Conservation (phyloP, 495 filamentous ascomycete genomes). For the Aspergillus sparsus region DNA sequence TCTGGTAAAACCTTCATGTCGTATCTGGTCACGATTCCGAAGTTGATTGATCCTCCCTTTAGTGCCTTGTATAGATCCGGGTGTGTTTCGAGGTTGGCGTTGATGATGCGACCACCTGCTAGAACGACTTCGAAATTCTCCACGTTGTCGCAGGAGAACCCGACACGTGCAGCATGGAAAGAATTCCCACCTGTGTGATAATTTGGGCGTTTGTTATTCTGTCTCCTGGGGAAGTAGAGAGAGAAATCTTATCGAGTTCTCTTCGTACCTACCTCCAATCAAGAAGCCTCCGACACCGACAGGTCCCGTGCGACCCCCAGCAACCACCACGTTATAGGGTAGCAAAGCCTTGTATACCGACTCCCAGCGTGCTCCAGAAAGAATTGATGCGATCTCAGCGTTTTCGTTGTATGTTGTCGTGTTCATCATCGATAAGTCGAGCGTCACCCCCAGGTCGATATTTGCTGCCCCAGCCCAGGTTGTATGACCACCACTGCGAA, state of each 20-base stretch:
- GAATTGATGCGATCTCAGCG: conserved; percentile 39
- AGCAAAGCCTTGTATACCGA: conserved; percentile 45
- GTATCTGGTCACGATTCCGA: conserved; percentile 55
- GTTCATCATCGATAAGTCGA: conserved; percentile 53
- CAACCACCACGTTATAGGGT: conserved; percentile 31
- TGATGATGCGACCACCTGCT: conserved; percentile 47
- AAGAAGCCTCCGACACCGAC: conserved; percentile 48
- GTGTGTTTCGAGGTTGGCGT: conserved; percentile 44
- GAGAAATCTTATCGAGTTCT: too few relatives aligned
- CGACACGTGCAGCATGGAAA: conserved; percentile 42
- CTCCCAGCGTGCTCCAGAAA: conserved; percentile 47
- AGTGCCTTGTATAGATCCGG: conserved; percentile 55
- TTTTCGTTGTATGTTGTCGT: conserved; percentile 38
- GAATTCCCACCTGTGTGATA: conserved; percentile 37
- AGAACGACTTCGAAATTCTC: conserved; percentile 56
- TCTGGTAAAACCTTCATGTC: conserved; percentile 40
- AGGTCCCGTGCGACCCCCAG: conserved; percentile 43
- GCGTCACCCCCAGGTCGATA: conserved; percentile 49
- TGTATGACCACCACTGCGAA: conserved; percentile 53
- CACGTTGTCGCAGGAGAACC: conserved; percentile 51
- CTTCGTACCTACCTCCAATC: conserved; percentile 32
- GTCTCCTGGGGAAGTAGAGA: background rate
- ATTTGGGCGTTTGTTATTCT: background rate
- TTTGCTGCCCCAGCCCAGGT: conserved; percentile 37
- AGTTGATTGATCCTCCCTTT: conserved; percentile 56